Percentiles rank a stretch among this genome's conserved stretches.
Conservation (phyloP, 1,139 yeast species). For the Candida sanyaensis region DNA sequence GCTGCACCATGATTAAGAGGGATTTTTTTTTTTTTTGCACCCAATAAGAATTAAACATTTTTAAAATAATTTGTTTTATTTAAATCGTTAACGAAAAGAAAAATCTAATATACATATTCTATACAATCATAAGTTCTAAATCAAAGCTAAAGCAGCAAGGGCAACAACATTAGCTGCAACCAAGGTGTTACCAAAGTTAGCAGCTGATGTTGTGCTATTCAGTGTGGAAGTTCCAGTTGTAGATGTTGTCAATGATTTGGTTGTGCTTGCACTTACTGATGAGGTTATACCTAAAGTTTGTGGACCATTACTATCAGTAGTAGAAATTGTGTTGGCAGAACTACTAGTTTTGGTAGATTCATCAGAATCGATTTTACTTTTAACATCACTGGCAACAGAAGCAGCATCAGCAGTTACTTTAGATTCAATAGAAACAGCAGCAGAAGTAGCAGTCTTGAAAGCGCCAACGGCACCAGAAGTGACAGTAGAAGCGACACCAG, state of each 20-base stretch:
- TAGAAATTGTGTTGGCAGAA: conserved; percentile 1
- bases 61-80: no score
- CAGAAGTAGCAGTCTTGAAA: conserved; percentile 6
- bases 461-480: conserved; percentile 7
- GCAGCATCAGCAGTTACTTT: conserved; percentile 1
- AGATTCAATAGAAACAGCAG: conserved; percentile 2
- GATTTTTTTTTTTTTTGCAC: conserved; percentile 2
- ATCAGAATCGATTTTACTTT: neutral
- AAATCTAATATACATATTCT: neutral
- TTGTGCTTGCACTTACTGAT: conserved; percentile 1
- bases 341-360: neutral
- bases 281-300: neutral
- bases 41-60: neutral
- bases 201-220: neutral
- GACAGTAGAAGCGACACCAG: neutral
- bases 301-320: conserved; percentile 2
- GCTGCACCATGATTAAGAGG: neutral
- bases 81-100: neutral
- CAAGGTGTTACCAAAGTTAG: conserved; percentile 1
- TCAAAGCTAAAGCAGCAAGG: conserved; percentile 7
- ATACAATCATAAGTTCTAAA: conserved; percentile 1
- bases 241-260: neutral
- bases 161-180: conserved; percentile 4
- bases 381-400: neutral
- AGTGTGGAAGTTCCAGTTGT: neutral